These are phyloP conservation scores for Anthostomella pinea DNA, from an alignment of 2,329 filamentous ascomycete species.

Conservation along the genomic window DNA sequence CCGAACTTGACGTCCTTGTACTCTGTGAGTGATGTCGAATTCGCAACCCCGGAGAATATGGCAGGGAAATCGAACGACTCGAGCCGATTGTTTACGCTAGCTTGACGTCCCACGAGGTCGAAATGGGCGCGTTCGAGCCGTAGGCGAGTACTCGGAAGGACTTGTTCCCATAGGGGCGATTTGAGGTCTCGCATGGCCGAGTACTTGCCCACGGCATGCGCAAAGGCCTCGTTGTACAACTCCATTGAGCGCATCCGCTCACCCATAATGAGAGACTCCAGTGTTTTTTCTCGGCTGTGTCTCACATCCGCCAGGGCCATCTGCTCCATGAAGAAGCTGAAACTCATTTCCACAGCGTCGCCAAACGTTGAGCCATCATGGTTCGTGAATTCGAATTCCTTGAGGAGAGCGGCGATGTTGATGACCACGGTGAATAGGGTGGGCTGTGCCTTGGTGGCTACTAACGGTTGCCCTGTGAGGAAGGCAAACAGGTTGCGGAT, in stretches of 20 bases:
- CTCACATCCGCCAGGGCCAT: constrained; percentile 76
- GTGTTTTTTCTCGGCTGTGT: constrained; percentile 78
- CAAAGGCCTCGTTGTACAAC: constrained; percentile 88
- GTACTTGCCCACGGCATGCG: constrained; percentile 86
- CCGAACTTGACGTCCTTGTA: constrained; percentile 79
- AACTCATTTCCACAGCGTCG: constrained; percentile 60
- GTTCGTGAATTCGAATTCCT: constrained; percentile 56
- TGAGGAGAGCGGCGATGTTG: constrained; percentile 51
- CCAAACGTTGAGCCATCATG: constrained; percentile 58
- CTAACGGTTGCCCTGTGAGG: constrained; percentile 59
- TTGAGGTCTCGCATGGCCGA: constrained; percentile 66
- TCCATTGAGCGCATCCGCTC: constrained; percentile 79
- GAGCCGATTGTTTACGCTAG: constrained; percentile 69
- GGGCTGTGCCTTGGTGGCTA: constrained; percentile 53
- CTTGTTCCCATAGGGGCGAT: constrained; percentile 65
- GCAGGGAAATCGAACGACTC: constrained; percentile 89
- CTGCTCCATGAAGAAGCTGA: constrained; percentile 74
- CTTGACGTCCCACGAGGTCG: constrained; percentile 71
- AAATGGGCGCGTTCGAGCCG: constrained; percentile 80
- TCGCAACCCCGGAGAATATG: constrained; percentile 83
- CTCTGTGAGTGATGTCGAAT: constrained; percentile 74
- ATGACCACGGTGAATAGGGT: constrained; percentile 54
- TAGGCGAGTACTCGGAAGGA: constrained; percentile 70
- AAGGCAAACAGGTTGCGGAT: constrained; percentile 66
- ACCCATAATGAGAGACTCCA: constrained; percentile 85